A percentile compares a stretch with the other conserved stretches of the same genome.
Evolutionary conservation across 208 protist species (phyloP).

Genomic region (Leishmania tarentolae): DNA sequence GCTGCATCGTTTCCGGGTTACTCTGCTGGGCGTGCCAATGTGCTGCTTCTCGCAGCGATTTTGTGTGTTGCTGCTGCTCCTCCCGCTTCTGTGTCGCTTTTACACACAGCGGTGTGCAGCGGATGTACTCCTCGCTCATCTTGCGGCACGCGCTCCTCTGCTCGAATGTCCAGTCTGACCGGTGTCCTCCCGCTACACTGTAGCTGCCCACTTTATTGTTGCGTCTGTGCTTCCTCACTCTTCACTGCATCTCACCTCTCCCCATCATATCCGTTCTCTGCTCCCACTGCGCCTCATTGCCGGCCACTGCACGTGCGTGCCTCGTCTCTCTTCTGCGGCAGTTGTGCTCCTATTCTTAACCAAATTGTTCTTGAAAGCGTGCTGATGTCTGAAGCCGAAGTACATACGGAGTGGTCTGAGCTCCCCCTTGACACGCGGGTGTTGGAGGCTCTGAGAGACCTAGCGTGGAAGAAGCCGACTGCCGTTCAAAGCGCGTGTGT

Average conservation of each 20-base stretch:
- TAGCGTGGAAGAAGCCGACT: conserved; percentile 90
- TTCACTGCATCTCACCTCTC: not conserved
- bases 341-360: conserved; percentile 14
- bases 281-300: not conserved
- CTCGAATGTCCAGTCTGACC: not conserved
- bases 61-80: not conserved
- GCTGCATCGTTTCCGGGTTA: not conserved
- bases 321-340: not conserved
- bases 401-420: conserved; percentile 71
- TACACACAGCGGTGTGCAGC: not conserved
- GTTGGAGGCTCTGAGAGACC: conserved; percentile 75
- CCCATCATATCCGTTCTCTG: not conserved
- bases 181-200: not conserved
- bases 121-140: not conserved
- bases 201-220: not conserved
- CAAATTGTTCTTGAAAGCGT: not conserved
- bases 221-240: not conserved
- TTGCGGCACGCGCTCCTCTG: not conserved
- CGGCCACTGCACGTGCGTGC: not conserved
- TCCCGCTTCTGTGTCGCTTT: not conserved
- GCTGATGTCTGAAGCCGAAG: conserved; percentile 23
- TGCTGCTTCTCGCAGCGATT: not conserved
- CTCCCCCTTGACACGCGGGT: conserved; percentile 79
- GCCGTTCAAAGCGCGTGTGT: conserved; percentile 95
- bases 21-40: not conserved